Base-by-base conservation (phyloP, 2,329 filamentous ascomycete genomes). In the Beauveria caledonica region DNA sequence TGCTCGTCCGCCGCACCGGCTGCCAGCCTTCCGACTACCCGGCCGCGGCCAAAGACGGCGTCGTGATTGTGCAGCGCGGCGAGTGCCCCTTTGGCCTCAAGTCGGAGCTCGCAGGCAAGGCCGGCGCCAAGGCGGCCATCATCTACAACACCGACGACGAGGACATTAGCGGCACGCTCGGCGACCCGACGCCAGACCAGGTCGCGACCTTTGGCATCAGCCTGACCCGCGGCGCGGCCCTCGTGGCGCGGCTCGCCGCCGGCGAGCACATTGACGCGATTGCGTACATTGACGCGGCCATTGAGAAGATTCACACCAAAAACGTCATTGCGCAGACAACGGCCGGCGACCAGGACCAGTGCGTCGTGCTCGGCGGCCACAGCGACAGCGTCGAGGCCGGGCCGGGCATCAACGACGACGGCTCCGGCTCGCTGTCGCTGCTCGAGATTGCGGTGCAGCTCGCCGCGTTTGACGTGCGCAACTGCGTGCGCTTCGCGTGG, bases 341-440 rank as follows among this genome's bases (percentile, higher is more conserved):
- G 0, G 76, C 72, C 13, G 83, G 86, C 9, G 85, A 87, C 68
- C 75, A 74, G 2, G 75, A 86, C 39, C 86, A 87, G 73, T 85
- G 83, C 66, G 82, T 87, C 50, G 84, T 86, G 81, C 76, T 87
- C 0, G 85, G 85, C 19, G 85, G 78, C 2, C 85, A 88, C 74
- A 84, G 79, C 39, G 85, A 87, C 69, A 83, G 80, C 63, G 85
- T 87, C 17, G 68, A 76, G 0, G 85, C 82, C 56, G 85, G 86
- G 1, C 84, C 85, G 0, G 88, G 88, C 21, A 90, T 92, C 78
- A 92, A 92, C 71, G 88, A 92, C 66, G 87, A 92, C 67, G 88
- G 88, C 51, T 86, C 85, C 3, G 88, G 88, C 60, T 84, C 80
- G 39, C 67, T 85, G 59, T 80, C 82, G 0, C 74, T 87, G 5